A percentile compares a stretch with the other conserved stretches of the same genome.
Evolutionary conservation across 1,139 yeast genomes (phyloP).

Genomic region (Zygosaccharomyces sapae): DNA sequence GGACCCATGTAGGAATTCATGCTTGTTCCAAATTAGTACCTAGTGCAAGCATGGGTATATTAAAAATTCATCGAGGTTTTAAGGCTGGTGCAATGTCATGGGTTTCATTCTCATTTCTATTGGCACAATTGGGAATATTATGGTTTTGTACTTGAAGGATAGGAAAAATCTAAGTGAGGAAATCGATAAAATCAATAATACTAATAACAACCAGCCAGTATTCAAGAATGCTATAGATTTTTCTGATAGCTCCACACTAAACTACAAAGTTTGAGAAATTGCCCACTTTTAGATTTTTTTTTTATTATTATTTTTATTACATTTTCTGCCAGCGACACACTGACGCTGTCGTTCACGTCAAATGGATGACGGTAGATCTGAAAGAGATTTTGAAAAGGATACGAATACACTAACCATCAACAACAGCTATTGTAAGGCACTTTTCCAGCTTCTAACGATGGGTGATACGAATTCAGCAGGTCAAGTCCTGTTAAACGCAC

Average conservation of each 20-base stretch:
- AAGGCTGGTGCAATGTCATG: conserved; percentile 61
- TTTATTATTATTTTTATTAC: not conserved
- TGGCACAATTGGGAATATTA: conserved; percentile 35
- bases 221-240: conserved; percentile 11
- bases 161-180: conserved; percentile 29
- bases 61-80: conserved; percentile 45
- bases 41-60: conserved; percentile 49
- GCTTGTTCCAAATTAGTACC: conserved; percentile 45
- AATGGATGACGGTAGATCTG: not conserved
- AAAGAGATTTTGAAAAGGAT: not conserved
- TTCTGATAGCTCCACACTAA: conserved; percentile 20
- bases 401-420: not conserved
- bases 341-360: conserved; percentile 5
- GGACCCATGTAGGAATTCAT: conserved; percentile 57
- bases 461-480: conserved; percentile 10
- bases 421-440: not conserved
- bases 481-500: conserved; percentile 17
- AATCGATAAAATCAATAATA: conserved; percentile 22
- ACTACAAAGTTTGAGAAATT: conserved; percentile 11
- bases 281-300: not conserved
- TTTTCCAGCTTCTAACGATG: conserved; percentile 3
- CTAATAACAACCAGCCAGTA: conserved; percentile 6
- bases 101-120: conserved; percentile 52
- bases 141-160: conserved; percentile 35
- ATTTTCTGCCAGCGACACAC: not conserved